Evolutionary conservation across 148 eudicot genomes (phyloP).

Genomic region (Pouteria glomerata): DNA sequence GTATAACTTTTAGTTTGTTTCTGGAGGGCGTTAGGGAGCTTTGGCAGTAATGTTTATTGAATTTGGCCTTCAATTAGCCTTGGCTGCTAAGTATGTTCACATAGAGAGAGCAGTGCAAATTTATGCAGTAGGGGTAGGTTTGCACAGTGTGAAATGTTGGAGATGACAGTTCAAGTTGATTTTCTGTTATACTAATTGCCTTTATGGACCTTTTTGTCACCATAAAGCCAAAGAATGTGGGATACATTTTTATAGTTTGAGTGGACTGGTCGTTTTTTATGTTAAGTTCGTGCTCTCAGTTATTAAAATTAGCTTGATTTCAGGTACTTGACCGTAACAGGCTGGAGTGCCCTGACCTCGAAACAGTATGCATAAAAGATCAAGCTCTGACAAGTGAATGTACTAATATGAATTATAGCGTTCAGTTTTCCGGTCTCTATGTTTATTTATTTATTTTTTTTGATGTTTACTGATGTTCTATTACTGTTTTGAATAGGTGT

Average conservation of each 20-base stretch:
- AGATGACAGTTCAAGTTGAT: neutral
- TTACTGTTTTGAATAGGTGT: constrained; percentile 41
- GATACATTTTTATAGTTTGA: neutral
- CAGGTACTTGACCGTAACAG: constrained; percentile 64
- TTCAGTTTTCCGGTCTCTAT: neutral
- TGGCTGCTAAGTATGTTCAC: neutral
- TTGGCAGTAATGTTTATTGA: neutral
- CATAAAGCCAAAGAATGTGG: neutral
- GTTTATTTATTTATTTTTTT: neutral
- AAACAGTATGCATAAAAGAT: constrained; percentile 64
- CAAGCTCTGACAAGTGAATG: constrained; percentile 78
- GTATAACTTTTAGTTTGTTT: neutral
- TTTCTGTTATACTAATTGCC: neutral
- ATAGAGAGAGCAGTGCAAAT: neutral
- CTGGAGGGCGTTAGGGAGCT: neutral
- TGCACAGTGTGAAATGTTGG: neutral
- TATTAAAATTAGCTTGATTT: too few relatives aligned
- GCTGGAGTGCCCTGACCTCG: constrained; percentile 70
- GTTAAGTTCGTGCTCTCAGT: too few relatives aligned
- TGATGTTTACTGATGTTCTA: constrained; percentile 1
- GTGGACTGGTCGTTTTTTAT: neutral
- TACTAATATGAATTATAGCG: constrained; percentile 5
- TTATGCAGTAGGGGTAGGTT: neutral
- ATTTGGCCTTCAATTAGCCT: neutral
- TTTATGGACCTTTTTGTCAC: neutral